Evolutionary conservation across 73 alveolate species (phyloP), one percentile per base, ranked within the genome.

Genomic region (Paramecium bursaria): DNA sequence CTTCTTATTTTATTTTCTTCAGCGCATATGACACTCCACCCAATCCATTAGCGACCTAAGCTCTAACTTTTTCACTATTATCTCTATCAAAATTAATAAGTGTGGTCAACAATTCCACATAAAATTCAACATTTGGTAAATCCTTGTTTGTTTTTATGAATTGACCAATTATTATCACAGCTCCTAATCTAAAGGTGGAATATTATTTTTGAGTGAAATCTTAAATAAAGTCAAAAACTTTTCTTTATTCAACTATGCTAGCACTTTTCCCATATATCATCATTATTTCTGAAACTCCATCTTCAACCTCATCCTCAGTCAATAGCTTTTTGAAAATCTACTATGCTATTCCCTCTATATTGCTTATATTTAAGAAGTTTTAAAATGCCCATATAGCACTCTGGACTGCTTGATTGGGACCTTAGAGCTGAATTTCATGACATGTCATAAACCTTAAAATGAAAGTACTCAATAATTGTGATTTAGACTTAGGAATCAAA

Each of bases 381-480:
- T 67, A 47, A 42, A 67, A 67, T 67, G 82, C 82, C 82, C 82
- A 67, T 15, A 67, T 67, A 7, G 82, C 82, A 42, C 57, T 67
- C 13, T 67, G 27, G 1, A 67, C 82, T 2, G 82, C 33, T 14
- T 31, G n/a, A 21, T 39, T 15, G 17, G 82, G 19, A 11, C 82
- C 82, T 2, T 48, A 23, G 33, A 67, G 27, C 1, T 67, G 17
- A 7, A 47, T 42, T 39, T 67, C 82, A 39, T 67, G 82, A 35
- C 82, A 67, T 0, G 82, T 67, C 82, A 67, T 67, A 42, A 67
- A 67, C 27, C 82, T 31, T 35, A 67, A 21, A 10, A 67, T 31
- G 13, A 67, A 67, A 3, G 82, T 67, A 11, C 82, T 47, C 11
- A 67, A 67, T 21, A 67, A 39, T 4, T 47, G 14, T 1, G 82